A percentile compares a stretch with the other conserved stretches of the same genome.
These are phyloP conservation scores for Mycena sanguinolenta DNA, from an alignment of 768 basidiomycete species.

Conservation along the genomic window DNA sequence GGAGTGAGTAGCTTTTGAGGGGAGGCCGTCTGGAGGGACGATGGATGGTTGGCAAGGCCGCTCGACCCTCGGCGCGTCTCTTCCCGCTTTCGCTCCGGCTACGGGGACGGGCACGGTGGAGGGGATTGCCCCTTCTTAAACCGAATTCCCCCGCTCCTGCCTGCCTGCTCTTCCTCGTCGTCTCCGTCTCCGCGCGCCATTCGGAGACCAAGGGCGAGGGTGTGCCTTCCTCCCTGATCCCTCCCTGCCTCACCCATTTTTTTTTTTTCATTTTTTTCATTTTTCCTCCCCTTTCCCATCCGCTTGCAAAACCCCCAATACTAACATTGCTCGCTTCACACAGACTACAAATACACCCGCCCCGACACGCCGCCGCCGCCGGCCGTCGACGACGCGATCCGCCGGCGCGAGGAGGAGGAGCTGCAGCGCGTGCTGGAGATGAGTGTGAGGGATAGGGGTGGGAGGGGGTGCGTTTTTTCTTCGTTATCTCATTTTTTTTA, in stretches of 20 bases:
- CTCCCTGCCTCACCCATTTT: conserved; percentile 1
- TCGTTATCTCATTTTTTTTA: neutral
- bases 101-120: no score
- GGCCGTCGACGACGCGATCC: conserved; percentile 81
- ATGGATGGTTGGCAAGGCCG: no score
- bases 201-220: no score
- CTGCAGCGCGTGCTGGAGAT: conserved; percentile 93
- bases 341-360: conserved; percentile 81
- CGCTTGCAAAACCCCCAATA: neutral
- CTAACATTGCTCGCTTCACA: neutral
- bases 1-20: no score
- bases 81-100: no score
- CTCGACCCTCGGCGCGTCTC: no score
- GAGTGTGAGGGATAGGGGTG: conserved; percentile 92
- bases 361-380: conserved; percentile 76
- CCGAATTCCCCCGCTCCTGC: no score
- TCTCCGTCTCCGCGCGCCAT: no score
- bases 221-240: neutral
- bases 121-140: no score
- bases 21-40: no score
- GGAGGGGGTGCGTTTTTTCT: conserved; percentile 12
- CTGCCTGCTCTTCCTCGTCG: no score
- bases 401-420: conserved; percentile 93
- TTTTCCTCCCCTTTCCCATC: neutral
- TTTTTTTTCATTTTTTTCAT: conserved; percentile 1